Evolutionary conservation across 1,139 yeast genomes (phyloP).

Genomic region (Kluyveromyces marxianus): DNA sequence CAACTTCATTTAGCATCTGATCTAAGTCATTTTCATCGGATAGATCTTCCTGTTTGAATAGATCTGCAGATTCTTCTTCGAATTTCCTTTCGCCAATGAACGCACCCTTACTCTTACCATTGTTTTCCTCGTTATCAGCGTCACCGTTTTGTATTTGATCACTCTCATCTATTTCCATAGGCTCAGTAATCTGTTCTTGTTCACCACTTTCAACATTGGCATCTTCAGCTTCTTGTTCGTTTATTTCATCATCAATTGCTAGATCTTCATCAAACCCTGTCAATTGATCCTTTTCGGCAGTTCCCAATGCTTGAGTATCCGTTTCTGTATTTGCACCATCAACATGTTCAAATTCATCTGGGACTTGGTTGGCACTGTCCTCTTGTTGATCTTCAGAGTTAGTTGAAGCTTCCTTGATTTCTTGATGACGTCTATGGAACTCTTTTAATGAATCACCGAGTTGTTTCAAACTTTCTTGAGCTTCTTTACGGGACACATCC

Average conservation of each 20-base stretch:
- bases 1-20: constrained; percentile 30
- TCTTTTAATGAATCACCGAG: constrained; percentile 88
- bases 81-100: constrained; percentile 43
- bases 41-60: constrained; percentile 24
- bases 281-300: constrained; percentile 74
- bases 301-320: constrained; percentile 89
- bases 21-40: constrained; percentile 34
- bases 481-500: constrained; percentile 63
- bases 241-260: constrained; percentile 72
- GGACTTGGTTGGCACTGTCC: constrained; percentile 54
- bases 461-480: constrained; percentile 76
- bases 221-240: constrained; percentile 30
- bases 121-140: constrained; percentile 36
- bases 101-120: constrained; percentile 48
- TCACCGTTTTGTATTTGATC: constrained; percentile 17
- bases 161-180: constrained; percentile 19
- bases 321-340: constrained; percentile 71
- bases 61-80: constrained; percentile 27
- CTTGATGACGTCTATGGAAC: constrained; percentile 85
- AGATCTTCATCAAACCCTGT: constrained; percentile 73
- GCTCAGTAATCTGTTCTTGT: constrained; percentile 29
- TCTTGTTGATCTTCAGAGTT: constrained; percentile 39
- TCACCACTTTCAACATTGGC: constrained; percentile 40
- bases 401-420: constrained; percentile 58
- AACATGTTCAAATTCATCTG: constrained; percentile 88